These are phyloP conservation scores for Blastobotrys buckinghamii DNA, from an alignment of 1,139 yeast genomes.

Conservation along the genomic window DNA sequence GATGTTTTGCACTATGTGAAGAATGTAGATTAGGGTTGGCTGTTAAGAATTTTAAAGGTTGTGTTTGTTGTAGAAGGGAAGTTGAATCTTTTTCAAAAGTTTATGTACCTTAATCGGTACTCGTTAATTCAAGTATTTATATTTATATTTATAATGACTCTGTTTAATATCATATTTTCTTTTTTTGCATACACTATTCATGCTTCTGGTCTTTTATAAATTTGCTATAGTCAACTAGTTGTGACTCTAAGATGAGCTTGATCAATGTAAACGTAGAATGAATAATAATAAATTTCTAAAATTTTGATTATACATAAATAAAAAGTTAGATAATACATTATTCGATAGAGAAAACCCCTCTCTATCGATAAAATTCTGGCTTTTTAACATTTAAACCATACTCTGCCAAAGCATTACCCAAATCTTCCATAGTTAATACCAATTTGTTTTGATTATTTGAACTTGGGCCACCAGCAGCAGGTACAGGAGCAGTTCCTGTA, in stretches of 20 bases:
- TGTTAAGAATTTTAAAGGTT: conserved; percentile 64
- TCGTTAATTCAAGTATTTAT: neutral
- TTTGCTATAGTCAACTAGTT: no score
- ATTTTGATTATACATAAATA: neutral
- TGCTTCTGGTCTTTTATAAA: neutral
- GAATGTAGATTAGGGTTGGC: conserved; percentile 74
- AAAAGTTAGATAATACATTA: neutral
- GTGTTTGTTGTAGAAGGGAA: conserved; percentile 77
- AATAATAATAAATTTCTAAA: neutral
- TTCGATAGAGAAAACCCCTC: neutral
- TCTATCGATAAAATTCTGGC: conserved; percentile 89
- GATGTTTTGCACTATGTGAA: conserved; percentile 84
- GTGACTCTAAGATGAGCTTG: no score
- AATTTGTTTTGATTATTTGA: conserved; percentile 59
- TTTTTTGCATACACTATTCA: neutral
- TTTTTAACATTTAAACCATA: conserved; percentile 87
- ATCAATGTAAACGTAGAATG: neutral
- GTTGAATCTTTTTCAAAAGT: conserved; percentile 45
- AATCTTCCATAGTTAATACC: conserved; percentile 81
- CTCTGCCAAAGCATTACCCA: conserved; percentile 81
- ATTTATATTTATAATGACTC: neutral
- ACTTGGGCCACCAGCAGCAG: conserved; percentile 18
- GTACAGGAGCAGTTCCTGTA: neutral
- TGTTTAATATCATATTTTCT: no score
- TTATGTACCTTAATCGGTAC: conserved; percentile 40